Percentiles rank a stretch among this genome's conserved stretches.
These are phyloP conservation scores for Salvia hispanica DNA, from an alignment of 257 asterid species.

Conservation along the genomic window DNA sequence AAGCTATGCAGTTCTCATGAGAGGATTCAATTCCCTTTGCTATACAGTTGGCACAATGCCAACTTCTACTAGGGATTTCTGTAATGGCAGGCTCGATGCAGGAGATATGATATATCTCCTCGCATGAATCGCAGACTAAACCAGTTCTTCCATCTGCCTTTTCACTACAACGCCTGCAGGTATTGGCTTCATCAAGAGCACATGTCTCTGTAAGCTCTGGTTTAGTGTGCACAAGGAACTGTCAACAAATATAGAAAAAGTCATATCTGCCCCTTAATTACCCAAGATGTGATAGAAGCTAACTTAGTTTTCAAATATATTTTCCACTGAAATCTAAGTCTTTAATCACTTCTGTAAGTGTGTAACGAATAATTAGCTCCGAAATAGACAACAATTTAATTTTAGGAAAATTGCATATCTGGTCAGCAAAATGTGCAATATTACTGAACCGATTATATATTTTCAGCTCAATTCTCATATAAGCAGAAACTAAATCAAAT, in stretches of 20 bases:
- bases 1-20: slow-evolving; percentile 74
- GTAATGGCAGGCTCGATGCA: slow-evolving; percentile 72
- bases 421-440: neutral
- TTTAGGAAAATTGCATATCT: neutral
- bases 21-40: slow-evolving; percentile 63
- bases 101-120: slow-evolving; percentile 76
- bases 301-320: too few species aligned
- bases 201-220: slow-evolving; percentile 47
- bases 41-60: slow-evolving; percentile 81
- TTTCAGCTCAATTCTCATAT: too few species aligned
- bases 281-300: too few species aligned
- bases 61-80: slow-evolving; percentile 70
- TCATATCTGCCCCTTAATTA: too few species aligned
- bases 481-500: too few species aligned
- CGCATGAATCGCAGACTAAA: slow-evolving; percentile 89
- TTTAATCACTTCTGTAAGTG: too few species aligned
- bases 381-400: too few species aligned
- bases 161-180: slow-evolving; percentile 67
- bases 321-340: too few species aligned
- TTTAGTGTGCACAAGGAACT: slow-evolving; percentile 34
- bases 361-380: too few species aligned
- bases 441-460: neutral
- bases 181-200: slow-evolving; percentile 39
- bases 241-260: too few species aligned
- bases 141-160: slow-evolving; percentile 66